These are phyloP conservation scores for Limonium bicolor DNA, from an alignment of 148 eudicot genomes.

Conservation along the genomic window DNA sequence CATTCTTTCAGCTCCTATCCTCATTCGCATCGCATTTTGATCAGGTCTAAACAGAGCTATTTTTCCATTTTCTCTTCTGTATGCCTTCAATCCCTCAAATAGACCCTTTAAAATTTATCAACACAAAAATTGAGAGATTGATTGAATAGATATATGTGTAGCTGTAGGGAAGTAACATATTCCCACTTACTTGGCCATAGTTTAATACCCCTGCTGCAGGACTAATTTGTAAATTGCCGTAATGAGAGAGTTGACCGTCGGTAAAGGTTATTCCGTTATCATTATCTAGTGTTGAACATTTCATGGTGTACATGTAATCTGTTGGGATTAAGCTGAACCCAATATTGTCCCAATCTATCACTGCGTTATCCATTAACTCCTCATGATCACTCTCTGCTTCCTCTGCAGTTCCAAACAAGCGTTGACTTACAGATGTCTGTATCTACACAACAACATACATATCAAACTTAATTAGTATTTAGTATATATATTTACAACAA, in stretches of 20 bases:
- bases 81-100: constrained; percentile 30
- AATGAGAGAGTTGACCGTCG: constrained; percentile 21
- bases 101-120: too few species aligned
- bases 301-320: constrained; percentile 25
- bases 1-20: constrained; percentile 27
- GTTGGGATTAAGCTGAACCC: constrained; percentile 18
- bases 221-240: constrained; percentile 22
- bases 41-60: constrained; percentile 22
- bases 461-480: too few species aligned
- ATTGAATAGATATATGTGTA: neutral
- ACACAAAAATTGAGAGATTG: neutral
- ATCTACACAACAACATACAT: too few species aligned
- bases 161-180: neutral
- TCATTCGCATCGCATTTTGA: constrained; percentile 28
- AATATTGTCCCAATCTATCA: constrained; percentile 15
- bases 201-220: constrained; percentile 29
- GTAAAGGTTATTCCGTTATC: too few species aligned
- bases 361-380: too few species aligned
- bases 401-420: too few species aligned
- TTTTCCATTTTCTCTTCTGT: constrained; percentile 16
- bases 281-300: constrained; percentile 9
- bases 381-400: too few species aligned
- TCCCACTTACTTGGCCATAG: constrained; percentile 43
- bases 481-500: too few species aligned
- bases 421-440: too few species aligned